A percentile compares a stretch with the other conserved stretches of the same genome.
Evolutionary conservation across 805 yeast genomes (phyloP).

Genomic region (Saccharomycopsis malanga): DNA sequence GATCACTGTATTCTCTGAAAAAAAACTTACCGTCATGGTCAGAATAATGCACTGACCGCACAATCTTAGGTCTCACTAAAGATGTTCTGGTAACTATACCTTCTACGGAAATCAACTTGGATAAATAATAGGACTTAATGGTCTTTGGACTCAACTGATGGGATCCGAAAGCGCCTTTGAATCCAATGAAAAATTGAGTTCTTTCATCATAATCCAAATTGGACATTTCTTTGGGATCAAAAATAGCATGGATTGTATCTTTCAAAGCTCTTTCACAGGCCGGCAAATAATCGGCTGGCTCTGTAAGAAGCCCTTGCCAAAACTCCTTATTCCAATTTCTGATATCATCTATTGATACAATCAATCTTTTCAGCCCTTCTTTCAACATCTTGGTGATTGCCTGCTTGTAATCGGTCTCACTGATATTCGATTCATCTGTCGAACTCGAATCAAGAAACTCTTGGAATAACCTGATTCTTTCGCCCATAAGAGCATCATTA

Average conservation of each 20-base stretch:
- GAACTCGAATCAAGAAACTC: conserved; percentile 57
- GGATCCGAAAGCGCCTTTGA: conserved; percentile 87
- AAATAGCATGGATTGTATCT: conserved; percentile 68
- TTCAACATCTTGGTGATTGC: conserved; percentile 67
- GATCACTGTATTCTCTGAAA: conserved; percentile 88
- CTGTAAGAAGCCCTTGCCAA: conserved; percentile 67
- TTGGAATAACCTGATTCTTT: conserved; percentile 80
- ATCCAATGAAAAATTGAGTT: conserved; percentile 65
- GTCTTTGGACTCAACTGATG: conserved; percentile 86
- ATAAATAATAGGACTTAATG: conserved; percentile 65
- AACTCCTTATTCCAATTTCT: conserved; percentile 73
- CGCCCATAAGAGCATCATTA: conserved; percentile 53
- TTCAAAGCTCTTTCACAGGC: conserved; percentile 82
- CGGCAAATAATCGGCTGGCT: conserved; percentile 82
- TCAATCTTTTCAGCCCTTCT: conserved; percentile 57
- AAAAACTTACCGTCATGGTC: conserved; percentile 78
- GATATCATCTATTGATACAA: conserved; percentile 77
- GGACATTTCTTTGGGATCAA: conserved; percentile 52
- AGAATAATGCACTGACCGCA: conserved; percentile 88
- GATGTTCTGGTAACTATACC: conserved; percentile 95
- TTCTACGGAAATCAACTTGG: conserved; percentile 80
- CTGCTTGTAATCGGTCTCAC: conserved; percentile 55
- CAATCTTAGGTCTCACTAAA: conserved; percentile 83
- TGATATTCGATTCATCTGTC: conserved; percentile 34
- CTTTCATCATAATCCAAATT: conserved; percentile 48